These are phyloP conservation scores for Talaromyces piceae DNA, from an alignment of 2,329 filamentous ascomycete genomes.

Conservation along the genomic window DNA sequence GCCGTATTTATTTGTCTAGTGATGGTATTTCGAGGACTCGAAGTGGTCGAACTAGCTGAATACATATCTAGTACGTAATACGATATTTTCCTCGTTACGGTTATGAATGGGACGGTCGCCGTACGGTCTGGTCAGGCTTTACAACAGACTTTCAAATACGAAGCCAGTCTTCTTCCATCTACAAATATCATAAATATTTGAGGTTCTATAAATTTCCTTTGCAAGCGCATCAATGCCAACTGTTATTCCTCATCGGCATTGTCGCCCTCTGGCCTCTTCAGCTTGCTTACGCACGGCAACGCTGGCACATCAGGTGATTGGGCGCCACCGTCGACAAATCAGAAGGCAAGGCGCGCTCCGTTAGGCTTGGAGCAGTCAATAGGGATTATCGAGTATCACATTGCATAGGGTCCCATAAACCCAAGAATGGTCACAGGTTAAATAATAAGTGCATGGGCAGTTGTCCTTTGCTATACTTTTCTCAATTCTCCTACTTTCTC, in stretches of 20 bases:
- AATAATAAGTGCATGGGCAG: too few species aligned
- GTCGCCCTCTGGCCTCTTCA: background rate
- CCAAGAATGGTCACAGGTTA: too few species aligned
- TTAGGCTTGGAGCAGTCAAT: too few species aligned
- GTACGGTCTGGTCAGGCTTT: background rate
- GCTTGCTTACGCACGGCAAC: background rate
- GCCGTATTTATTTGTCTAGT: slow-evolving; percentile 8
- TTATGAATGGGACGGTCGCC: slow-evolving; percentile 6
- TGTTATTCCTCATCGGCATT: background rate
- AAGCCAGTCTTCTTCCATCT: background rate
- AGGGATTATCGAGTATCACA: too few species aligned
- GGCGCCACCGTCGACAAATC: slow-evolving; percentile 8
- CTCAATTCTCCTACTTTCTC: too few species aligned
- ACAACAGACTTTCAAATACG: too few species aligned
- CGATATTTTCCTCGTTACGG: slow-evolving; percentile 8
- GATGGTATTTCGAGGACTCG: slow-evolving; percentile 7
- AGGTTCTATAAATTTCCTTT: background rate
- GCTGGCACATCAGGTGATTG: background rate
- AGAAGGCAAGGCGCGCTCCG: background rate
- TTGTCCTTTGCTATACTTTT: too few species aligned
- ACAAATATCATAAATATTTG: background rate
- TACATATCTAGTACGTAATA: slow-evolving; percentile 10
- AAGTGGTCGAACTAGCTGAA: slow-evolving; percentile 8
- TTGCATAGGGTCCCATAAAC: too few species aligned
- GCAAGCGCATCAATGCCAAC: background rate